phyloP scores from a whole-genome alignment of 768 basidiomycete genomes.

The Scleroderma bovista region DNA sequence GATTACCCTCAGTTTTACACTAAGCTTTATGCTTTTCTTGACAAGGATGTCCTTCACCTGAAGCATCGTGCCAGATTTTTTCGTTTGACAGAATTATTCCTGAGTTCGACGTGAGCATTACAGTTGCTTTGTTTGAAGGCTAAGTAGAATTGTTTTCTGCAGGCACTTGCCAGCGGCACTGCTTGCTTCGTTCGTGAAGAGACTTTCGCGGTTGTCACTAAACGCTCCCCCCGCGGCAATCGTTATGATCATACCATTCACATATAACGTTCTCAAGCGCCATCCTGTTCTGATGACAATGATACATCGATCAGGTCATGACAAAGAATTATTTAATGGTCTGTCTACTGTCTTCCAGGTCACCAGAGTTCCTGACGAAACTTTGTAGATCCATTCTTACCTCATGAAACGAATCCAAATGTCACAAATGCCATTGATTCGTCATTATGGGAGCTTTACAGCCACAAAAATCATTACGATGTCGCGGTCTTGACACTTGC shows the following conservation, averaged over 20 bases:
- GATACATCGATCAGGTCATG: conserved; percentile 66
- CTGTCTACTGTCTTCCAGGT: conserved; percentile 1
- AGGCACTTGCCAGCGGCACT: conserved; percentile 86
- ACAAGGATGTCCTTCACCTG: conserved; percentile 82
- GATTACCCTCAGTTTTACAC: conserved; percentile 97
- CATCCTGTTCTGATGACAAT: conserved; percentile 91
- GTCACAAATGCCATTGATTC: conserved; percentile 77
- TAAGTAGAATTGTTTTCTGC: conserved; percentile 1
- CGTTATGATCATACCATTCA: conserved; percentile 86
- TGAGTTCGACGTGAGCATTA: conserved; percentile 77
- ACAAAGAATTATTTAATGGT: conserved; percentile 33
- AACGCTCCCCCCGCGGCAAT: conserved; percentile 86
- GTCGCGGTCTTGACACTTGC: conserved; percentile 81
- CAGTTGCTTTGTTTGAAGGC: neutral
- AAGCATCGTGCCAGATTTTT: conserved; percentile 95
- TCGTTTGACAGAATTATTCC: conserved; percentile 83
- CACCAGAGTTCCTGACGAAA: conserved; percentile 1
- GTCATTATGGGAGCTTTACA: conserved; percentile 88
- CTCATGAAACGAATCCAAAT: conserved; percentile 64
- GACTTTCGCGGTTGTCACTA: conserved; percentile 78
- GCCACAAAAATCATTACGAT: conserved; percentile 80
- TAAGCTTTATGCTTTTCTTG: conserved; percentile 84
- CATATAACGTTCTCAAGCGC: conserved; percentile 88
- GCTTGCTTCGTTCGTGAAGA: conserved; percentile 94
- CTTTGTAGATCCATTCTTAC: conserved; percentile 63